A percentile compares a stretch with the other conserved stretches of the same genome.
Conservation (phyloP, 331 rosid genomes). For the Dryas integrifolia region DNA sequence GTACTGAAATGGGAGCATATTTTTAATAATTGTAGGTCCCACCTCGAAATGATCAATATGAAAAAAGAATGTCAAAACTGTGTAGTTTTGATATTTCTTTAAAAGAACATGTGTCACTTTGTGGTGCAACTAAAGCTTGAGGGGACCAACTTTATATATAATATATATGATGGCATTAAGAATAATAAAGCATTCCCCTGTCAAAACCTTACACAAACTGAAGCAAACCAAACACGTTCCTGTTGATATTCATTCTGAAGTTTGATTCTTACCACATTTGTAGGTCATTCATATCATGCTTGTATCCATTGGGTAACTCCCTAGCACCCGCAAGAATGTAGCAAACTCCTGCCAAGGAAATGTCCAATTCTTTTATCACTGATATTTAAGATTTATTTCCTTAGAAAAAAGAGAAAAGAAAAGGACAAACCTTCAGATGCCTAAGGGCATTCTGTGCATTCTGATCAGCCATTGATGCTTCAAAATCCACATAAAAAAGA, state of each 20-base stretch:
- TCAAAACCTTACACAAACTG: not conserved
- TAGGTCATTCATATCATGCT: conserved; percentile 42
- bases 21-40: not conserved
- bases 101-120: not conserved
- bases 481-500: conserved; percentile 92
- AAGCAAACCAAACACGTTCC: not conserved
- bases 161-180: not conserved
- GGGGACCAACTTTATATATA: not conserved
- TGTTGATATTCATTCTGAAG: conserved; percentile 14
- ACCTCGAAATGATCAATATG: not conserved
- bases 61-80: not conserved
- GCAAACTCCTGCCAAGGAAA: conserved; percentile 70
- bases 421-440: conserved; percentile 59
- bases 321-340: conserved; percentile 91
- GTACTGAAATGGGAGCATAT: not conserved
- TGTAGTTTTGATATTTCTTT: not conserved
- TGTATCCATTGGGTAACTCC: conserved; percentile 92
- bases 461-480: conserved; percentile 95
- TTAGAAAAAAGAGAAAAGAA: not conserved
- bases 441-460: conserved; percentile 85
- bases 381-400: conserved; percentile 20
- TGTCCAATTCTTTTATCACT: conserved; percentile 19
- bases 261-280: conserved; percentile 30
- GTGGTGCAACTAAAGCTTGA: not conserved
- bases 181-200: not conserved